Evolutionary conservation across 2,329 filamentous ascomycete genomes (phyloP), one percentile per base, ranked within the genome.

Genomic region (Daldinia sp.): DNA sequence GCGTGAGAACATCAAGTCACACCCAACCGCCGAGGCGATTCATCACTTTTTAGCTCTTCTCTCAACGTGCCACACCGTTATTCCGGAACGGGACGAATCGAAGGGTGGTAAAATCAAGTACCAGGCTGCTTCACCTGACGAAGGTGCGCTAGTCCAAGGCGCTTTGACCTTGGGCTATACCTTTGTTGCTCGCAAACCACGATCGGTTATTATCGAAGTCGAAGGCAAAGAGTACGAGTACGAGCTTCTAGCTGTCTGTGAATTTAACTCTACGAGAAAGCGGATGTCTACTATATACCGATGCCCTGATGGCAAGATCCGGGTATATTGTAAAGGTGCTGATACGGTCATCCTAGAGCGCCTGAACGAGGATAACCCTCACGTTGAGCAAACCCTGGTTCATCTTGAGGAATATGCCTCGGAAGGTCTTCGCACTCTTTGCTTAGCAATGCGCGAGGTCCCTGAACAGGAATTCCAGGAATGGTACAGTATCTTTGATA

Each of bases 341-440:
- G 96, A 99, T 79, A 99, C 96, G 1, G 96, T 99, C 57, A 99
- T 99, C 73, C 83, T 99, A 60, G 97, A 99, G 79, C 92, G 97
- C 20, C 85, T 99, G 13, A 89, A 90, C 71, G 87, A 92, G 44
- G 88, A 96, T 73, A 97, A 97, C 75, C 92, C 93, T 1, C 92
- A 93, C 71, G 92, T 97, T 1, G 96, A 99, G 77, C 84, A 87
- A n/a, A 99, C 96, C 0, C 83, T 98, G 70, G 90, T 94, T 63
- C 97, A 99, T 79, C 86, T 99, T n/a, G 97, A 99, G 81, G 97
- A 99, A 77, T 99, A 99, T 79, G 96, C 96, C 6, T 97, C 95
- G 0, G 96, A 99, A 74, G 97, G 96, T 80, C 85, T 99, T 58
- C 92, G 96, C 75, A 99, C 96, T 4, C 88, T 99, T 13, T 99